Evolutionary conservation across 495 filamentous ascomycete species (phyloP), one percentile per base, ranked within the genome.

Genomic region (Cryomyces minteri): DNA sequence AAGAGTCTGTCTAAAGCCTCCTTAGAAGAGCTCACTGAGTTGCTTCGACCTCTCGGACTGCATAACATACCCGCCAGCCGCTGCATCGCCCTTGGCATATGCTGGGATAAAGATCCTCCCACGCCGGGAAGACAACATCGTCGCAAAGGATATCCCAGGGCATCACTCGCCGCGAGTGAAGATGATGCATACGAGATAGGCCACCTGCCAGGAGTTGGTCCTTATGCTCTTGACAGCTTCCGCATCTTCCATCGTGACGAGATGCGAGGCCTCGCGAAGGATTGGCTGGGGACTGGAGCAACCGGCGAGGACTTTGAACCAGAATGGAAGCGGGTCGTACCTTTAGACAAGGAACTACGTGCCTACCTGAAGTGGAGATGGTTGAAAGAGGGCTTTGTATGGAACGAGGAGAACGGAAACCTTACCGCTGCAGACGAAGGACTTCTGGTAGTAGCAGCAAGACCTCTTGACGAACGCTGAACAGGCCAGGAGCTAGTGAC

Each of bases 161-260:
- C 12, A 9, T 9, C 12, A 37, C 9, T 29, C 8, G 12, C 28
- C 43, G 12, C 29, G 18, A 18, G 32, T 18, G 14, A 4, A 9
- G 10, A 49, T 30, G 41, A 40, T 7, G 37, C 45, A 43, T 25
- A 47, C 41, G 11, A 52, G 44, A 36, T 55, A 46, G 53, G 9
- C 30, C 33, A 14, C 29, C 29, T 39, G 32, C 10, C 30, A 18
- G 40, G 40, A 11, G 40, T 41, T 11, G 40, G n/a, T 11, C 10
- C 40, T 41, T 41, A 41, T 30, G 40, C 40, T n/a, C 40, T 41
- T 9, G 40, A 41, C 28, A 41, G 40, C 25, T 41, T n/a, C 28
- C 40, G 40, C 9, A n/a, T 41, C 8, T 11, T 41, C 25, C 25
- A 29, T 4, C 9, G 40, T 11, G 40, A 41, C 28, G 9, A 29